Base-by-base conservation (phyloP, 768 basidiomycete species). In the Mycena pura region DNA sequence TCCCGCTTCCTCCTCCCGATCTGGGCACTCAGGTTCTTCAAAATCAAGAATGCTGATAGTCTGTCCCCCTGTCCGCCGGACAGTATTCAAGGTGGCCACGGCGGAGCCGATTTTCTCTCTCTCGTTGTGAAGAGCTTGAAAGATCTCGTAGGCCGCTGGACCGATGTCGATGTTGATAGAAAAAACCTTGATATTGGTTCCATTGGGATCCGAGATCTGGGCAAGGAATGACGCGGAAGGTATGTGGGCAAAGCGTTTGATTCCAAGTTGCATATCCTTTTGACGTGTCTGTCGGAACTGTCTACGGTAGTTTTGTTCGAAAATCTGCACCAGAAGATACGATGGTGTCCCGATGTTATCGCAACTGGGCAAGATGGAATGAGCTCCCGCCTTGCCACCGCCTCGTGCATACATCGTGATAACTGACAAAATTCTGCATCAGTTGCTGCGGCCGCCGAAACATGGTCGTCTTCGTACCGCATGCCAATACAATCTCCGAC, bases 331-430 rank as follows among this genome's bases (percentile, higher is more conserved):
- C 4, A 57, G 2, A 14, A 57, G 2, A 21, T 57, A 57, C 5
- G 55, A 57, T 4, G 40, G 55, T 28, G 45, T 6, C 3, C 55
- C 55, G 14, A 57, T 57, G 21, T 5, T 46, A 2, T 46, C 55
- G 10, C 24, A 57, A 3, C 7, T 2, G 0, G 11, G 44, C 27
- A n/a, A 25, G 10, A 15, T 27, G 1, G 45, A 36, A 14, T 57
- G 55, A 1, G 55, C 45, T 22, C 44, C 55, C 0, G 55, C 55
- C 11, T 46, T 57, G 2, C 55, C 55, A 15, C 55, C 45, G 15
- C 9, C 22, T 29, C 47, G 46, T 4, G 55, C 36, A 31, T 58
- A 58, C 57, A 58, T 49, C 1, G 47, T 50, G 1, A 58, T 41
- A 7, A 58, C 57, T 58, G 7, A 19, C 9, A 36, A n/a, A 5